phyloP scores from a whole-genome alignment of 2,329 filamentous ascomycete species.

The Xylariaceae sp. region DNA sequence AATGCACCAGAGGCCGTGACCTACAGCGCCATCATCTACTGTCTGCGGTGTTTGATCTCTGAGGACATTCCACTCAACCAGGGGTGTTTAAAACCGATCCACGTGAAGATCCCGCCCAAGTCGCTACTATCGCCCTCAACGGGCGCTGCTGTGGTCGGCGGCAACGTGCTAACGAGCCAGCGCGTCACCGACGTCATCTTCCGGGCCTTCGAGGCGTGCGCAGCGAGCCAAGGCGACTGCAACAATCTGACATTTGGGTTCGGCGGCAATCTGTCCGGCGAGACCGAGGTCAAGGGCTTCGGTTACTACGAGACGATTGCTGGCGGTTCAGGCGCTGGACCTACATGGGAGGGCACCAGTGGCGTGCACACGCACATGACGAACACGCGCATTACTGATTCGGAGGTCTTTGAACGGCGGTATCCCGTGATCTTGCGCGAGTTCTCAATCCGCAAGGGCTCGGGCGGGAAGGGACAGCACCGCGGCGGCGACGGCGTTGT shows the following conservation, averaged over 20 bases:
- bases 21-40: slow-evolving; percentile 81
- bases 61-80: slow-evolving; percentile 81
- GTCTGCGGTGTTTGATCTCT: slow-evolving; percentile 73
- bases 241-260: slow-evolving; percentile 83
- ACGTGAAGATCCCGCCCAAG: slow-evolving; percentile 70
- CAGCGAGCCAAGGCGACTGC: slow-evolving; percentile 75
- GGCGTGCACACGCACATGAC: slow-evolving; percentile 81
- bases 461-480: slow-evolving; percentile 66
- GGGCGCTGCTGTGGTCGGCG: slow-evolving; percentile 76
- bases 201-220: slow-evolving; percentile 75
- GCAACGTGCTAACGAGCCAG: slow-evolving; percentile 77
- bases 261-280: slow-evolving; percentile 64
- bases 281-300: slow-evolving; percentile 68
- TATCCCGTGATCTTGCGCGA: slow-evolving; percentile 73
- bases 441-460: slow-evolving; percentile 65
- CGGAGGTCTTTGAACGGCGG: slow-evolving; percentile 74
- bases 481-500: slow-evolving; percentile 72
- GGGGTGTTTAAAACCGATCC: slow-evolving; percentile 74
- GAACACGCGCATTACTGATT: slow-evolving; percentile 77
- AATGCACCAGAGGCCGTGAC: slow-evolving; percentile 80
- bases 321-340: slow-evolving; percentile 73
- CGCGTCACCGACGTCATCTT: slow-evolving; percentile 79
- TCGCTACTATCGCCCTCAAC: slow-evolving; percentile 74
- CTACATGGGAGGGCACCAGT: slow-evolving; percentile 70
- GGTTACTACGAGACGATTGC: slow-evolving; percentile 83